Evolutionary conservation across 1,284 basidiomycete genomes (phyloP).

Genomic region (Kalmanozyma brasiliensis): DNA sequence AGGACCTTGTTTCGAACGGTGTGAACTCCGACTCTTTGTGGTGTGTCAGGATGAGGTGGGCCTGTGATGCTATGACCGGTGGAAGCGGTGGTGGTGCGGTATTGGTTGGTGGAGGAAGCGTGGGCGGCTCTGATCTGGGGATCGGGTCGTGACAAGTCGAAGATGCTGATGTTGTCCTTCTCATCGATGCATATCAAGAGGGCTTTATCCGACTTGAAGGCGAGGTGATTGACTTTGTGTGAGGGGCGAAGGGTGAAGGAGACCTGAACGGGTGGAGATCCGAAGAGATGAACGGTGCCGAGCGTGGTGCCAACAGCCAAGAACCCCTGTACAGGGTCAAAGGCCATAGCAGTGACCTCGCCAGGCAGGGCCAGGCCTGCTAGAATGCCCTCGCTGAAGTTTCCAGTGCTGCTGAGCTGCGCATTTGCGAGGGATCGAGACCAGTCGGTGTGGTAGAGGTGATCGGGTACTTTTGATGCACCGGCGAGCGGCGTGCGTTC

Average conservation of each 20-base stretch:
- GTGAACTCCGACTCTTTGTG: constrained; percentile 53
- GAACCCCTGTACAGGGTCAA: constrained; percentile 70
- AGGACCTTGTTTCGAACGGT: constrained; percentile 68
- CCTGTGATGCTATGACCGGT: constrained; percentile 45
- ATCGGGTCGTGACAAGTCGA: constrained; percentile 75
- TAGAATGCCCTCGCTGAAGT: constrained; percentile 62
- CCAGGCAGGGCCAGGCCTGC: constrained; percentile 62
- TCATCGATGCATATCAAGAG: constrained; percentile 77
- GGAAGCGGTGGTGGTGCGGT: constrained; percentile 35
- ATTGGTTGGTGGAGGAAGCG: constrained; percentile 40
- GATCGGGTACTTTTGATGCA: constrained; percentile 29
- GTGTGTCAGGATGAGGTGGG: constrained; percentile 54
- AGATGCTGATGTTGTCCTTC: constrained; percentile 76
- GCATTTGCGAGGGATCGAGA: constrained; percentile 43
- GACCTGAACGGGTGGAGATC: constrained; percentile 75
- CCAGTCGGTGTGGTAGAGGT: constrained; percentile 39
- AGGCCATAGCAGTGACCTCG: constrained; percentile 65
- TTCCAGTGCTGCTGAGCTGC: constrained; percentile 43
- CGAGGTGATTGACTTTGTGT: constrained; percentile 74
- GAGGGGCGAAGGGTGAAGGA: constrained; percentile 73
- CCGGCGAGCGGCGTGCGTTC: constrained; percentile 34
- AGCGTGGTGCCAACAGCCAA: constrained; percentile 76
- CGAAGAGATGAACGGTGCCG: constrained; percentile 76
- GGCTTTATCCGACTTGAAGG: constrained; percentile 74
- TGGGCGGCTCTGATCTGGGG: constrained; percentile 51